A percentile compares a stretch with the other conserved stretches of the same genome.
Evolutionary conservation across 2,329 filamentous ascomycete genomes (phyloP).

Genomic region (Fusarium haematococcum): DNA sequence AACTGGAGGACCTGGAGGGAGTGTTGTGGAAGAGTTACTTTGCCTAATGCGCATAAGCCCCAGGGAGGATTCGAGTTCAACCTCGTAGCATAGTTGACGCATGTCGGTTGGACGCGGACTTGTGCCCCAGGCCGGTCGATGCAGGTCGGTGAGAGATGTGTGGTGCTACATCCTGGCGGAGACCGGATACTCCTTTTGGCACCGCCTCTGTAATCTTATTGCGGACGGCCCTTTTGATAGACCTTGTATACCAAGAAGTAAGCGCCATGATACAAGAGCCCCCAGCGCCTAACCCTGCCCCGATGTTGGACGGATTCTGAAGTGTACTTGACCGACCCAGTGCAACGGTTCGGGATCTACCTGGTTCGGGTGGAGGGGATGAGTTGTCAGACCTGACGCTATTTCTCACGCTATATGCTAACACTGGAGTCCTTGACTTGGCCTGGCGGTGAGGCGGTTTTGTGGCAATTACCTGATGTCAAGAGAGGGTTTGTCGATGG

Average conservation of each 20-base stretch:
- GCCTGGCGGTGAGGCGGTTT: neutral
- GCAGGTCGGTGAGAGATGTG: neutral
- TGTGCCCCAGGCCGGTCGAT: neutral
- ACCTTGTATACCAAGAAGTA: constrained; percentile 37
- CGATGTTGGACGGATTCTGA: neutral
- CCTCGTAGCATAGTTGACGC: constrained; percentile 5
- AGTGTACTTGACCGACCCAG: neutral
- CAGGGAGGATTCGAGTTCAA: constrained; percentile 20
- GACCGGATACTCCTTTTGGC: constrained; percentile 3
- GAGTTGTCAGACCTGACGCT: neutral
- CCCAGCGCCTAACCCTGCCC: neutral
- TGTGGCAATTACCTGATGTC: neutral
- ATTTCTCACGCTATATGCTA: neutral
- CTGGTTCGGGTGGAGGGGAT: neutral
- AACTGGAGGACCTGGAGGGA: constrained; percentile 93
- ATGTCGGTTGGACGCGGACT: neutral
- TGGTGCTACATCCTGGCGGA: neutral
- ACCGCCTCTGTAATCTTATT: constrained; percentile 29
- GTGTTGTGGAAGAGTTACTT: constrained; percentile 99
- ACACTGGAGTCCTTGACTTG: neutral
- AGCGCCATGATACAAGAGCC: constrained; percentile 14
- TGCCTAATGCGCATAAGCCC: constrained; percentile 65
- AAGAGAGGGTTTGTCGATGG: neutral
- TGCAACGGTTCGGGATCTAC: neutral
- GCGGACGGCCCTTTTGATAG: constrained; percentile 26